phyloP scores from a whole-genome alignment of 2,329 filamentous ascomycete species.

The Hawksworthiomyces lignivorus region DNA sequence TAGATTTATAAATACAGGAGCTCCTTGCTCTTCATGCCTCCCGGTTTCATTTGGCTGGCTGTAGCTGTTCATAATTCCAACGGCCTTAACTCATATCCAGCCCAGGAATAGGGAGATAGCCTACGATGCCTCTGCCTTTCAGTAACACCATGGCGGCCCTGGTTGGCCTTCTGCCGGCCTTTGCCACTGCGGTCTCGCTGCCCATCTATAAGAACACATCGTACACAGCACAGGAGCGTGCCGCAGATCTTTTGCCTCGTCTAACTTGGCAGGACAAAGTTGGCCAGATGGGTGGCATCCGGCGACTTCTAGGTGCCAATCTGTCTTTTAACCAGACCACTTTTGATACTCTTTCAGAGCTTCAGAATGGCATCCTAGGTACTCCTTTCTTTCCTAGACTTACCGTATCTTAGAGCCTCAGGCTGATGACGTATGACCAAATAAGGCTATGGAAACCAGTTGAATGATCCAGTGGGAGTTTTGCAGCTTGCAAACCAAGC shows the following conservation, averaged over 20 bases:
- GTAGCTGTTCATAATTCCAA: too few species aligned
- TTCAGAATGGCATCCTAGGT: constrained; percentile 15
- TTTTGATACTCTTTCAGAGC: constrained; percentile 8
- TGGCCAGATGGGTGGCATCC: constrained; percentile 14
- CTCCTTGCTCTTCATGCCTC: too few species aligned
- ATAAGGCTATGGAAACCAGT: constrained; percentile 20
- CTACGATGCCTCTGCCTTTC: too few species aligned
- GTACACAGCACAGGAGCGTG: not conserved
- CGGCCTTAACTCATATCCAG: too few species aligned
- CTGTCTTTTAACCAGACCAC: constrained; percentile 11
- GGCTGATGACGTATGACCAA: too few species aligned
- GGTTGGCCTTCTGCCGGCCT: too few species aligned
- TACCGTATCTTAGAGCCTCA: too few species aligned
- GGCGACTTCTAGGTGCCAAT: constrained; percentile 5
- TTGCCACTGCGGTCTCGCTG: too few species aligned
- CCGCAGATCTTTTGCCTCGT: not conserved
- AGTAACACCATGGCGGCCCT: too few species aligned
- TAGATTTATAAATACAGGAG: too few species aligned
- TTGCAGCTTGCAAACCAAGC: constrained; percentile 20
- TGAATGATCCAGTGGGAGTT: constrained; percentile 22
- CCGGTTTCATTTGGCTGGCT: too few species aligned
- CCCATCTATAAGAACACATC: not conserved
- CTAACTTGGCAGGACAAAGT: constrained; percentile 13
- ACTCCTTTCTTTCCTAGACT: not conserved
- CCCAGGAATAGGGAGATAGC: too few species aligned